A percentile compares a stretch with the other conserved stretches of the same genome.
Evolutionary conservation across 2,329 filamentous ascomycete species (phyloP).

Genomic region (Raffaelea arxii): DNA sequence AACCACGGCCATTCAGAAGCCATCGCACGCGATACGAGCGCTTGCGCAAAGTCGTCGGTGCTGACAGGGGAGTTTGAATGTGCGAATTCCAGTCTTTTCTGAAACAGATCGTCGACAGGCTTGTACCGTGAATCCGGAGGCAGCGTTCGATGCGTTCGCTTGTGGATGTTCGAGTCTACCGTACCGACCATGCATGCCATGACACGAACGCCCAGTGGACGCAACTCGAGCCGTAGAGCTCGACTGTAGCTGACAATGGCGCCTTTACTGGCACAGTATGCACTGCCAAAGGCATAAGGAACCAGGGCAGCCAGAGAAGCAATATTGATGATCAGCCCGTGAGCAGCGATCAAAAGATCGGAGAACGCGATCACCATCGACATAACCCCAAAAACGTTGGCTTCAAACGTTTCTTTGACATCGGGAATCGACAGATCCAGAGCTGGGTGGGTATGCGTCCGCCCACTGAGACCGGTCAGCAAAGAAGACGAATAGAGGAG

Average conservation of each 20-base stretch:
- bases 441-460: conserved; percentile 41
- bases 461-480: conserved; percentile 33
- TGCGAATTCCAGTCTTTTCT: conserved; percentile 34
- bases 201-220: conserved; percentile 44
- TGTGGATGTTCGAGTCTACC: conserved; percentile 40
- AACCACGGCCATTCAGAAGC: conserved; percentile 21
- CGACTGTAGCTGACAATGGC: conserved; percentile 44
- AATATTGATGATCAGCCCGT: conserved; percentile 45
- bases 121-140: conserved; percentile 37
- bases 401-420: conserved; percentile 43
- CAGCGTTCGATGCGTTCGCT: conserved; percentile 28
- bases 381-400: conserved; percentile 50
- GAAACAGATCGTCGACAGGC: conserved; percentile 34
- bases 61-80: conserved; percentile 36
- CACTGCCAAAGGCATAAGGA: conserved; percentile 42
- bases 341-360: conserved; percentile 36
- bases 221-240: conserved; percentile 41
- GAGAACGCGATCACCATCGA: conserved; percentile 42
- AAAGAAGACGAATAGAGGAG: not conserved
- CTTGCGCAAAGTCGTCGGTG: conserved; percentile 31
- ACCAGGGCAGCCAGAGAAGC: conserved; percentile 40
- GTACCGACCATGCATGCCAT: conserved; percentile 49
- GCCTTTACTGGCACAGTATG: conserved; percentile 47
- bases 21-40: conserved; percentile 33
- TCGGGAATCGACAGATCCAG: conserved; percentile 42